These are phyloP conservation scores for Neopestalotiopsis sp. DNA, from an alignment of 2,329 filamentous ascomycete genomes.

Conservation along the genomic window DNA sequence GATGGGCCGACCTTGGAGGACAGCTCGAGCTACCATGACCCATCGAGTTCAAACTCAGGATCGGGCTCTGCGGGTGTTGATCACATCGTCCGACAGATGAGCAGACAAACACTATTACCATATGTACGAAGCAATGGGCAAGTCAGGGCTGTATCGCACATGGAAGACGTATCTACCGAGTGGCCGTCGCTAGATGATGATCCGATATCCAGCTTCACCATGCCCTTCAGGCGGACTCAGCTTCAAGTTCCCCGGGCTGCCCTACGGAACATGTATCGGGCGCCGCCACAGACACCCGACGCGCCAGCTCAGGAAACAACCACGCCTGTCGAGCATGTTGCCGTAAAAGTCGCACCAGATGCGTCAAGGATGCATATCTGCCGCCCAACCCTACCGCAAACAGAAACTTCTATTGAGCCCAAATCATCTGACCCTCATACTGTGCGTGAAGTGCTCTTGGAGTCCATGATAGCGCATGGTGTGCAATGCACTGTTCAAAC, in stretches of 20 bases:
- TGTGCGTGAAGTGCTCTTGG: conserved; percentile 26
- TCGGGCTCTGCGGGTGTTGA: conserved; percentile 19
- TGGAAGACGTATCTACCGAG: conserved; percentile 2
- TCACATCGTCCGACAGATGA: conserved; percentile 25
- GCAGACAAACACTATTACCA: conserved; percentile 26
- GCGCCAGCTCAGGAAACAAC: neutral
- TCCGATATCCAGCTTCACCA: neutral
- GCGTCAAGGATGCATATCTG: neutral
- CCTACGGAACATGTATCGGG: neutral
- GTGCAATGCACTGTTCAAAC: conserved; percentile 36
- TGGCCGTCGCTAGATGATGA: neutral
- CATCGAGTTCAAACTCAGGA: neutral
- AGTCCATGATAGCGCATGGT: conserved; percentile 35
- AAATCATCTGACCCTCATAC: conserved; percentile 27
- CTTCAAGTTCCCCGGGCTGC: neutral
- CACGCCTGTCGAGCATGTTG: neutral
- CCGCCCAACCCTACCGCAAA: conserved; percentile 6
- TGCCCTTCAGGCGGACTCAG: neutral
- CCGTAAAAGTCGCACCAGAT: neutral
- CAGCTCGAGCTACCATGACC: neutral
- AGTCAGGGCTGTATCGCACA: neutral
- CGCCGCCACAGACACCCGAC: neutral
- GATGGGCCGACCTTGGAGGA: neutral
- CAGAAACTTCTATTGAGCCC: conserved; percentile 23
- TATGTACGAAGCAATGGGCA: conserved; percentile 6